Percentiles rank a stretch among this genome's conserved stretches.
phyloP scores from a whole-genome alignment of 805 yeast genomes.

The Candida piceae region DNA sequence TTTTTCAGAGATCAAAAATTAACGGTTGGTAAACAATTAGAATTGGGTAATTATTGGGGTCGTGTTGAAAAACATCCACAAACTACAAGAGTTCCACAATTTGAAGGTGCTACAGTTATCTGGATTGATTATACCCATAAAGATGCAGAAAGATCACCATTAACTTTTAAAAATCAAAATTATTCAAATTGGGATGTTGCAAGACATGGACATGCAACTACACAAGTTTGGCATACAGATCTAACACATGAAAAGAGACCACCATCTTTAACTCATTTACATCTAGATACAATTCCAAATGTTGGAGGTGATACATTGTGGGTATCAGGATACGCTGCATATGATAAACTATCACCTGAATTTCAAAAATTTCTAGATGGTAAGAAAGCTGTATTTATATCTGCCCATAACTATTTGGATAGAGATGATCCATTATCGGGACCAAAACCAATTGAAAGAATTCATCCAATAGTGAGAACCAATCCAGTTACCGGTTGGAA shows the following conservation, averaged over 20 bases:
- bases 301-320: conserved; percentile 56
- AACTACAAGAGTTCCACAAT: conserved; percentile 31
- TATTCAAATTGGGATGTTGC: conserved; percentile 16
- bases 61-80: conserved; percentile 36
- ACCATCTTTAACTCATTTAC: conserved; percentile 50
- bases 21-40: conserved; percentile 38
- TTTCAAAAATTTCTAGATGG: conserved; percentile 49
- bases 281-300: conserved; percentile 43
- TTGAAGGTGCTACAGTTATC: conserved; percentile 35
- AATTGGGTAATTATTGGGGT: conserved; percentile 42
- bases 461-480: conserved; percentile 58
- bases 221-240: conserved; percentile 47
- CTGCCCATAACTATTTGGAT: conserved; percentile 37
- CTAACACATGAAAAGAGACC: conserved; percentile 53
- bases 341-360: conserved; percentile 49
- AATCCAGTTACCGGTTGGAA: conserved; percentile 66
- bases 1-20: conserved; percentile 46
- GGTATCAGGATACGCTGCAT: conserved; percentile 53
- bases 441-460: conserved; percentile 44
- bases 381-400: conserved; percentile 40
- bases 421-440: conserved; percentile 41
- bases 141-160: conserved; percentile 19
- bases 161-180: conserved; percentile 19
- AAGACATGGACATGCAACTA: conserved; percentile 8
- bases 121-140: conserved; percentile 36